phyloP scores from a whole-genome alignment of 768 basidiomycete species.

The Phlebiopsis gigantea region DNA sequence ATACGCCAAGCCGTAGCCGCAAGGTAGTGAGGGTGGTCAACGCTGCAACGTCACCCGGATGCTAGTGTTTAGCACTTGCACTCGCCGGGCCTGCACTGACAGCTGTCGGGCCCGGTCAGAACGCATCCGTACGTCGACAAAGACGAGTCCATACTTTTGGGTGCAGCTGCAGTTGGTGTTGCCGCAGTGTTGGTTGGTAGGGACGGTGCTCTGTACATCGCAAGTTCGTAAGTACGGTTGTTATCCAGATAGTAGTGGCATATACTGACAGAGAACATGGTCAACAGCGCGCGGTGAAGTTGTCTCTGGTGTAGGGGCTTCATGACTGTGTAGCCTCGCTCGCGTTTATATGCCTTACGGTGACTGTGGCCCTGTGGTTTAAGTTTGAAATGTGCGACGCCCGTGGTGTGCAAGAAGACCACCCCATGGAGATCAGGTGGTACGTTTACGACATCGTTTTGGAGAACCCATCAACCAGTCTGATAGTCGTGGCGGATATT shows the following conservation, averaged over 20 bases:
- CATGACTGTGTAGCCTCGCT: too few relatives aligned
- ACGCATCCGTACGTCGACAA: not conserved
- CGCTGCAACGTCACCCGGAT: not conserved
- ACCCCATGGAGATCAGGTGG: too few relatives aligned
- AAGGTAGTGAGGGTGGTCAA: not conserved
- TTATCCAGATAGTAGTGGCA: not conserved
- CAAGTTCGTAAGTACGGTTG: not conserved
- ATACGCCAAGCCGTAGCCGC: too few relatives aligned
- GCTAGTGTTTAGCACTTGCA: not conserved
- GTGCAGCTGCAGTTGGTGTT: conserved; percentile 3
- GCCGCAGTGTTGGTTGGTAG: not conserved
- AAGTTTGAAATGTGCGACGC: too few relatives aligned
- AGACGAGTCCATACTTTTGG: not conserved
- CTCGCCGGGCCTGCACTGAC: not conserved
- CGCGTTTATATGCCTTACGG: too few relatives aligned
- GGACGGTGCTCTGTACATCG: not conserved
- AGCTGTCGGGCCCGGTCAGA: not conserved
- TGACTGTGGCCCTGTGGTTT: too few relatives aligned
- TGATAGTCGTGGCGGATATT: too few relatives aligned
- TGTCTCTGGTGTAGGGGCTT: too few relatives aligned
- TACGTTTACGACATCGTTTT: too few relatives aligned
- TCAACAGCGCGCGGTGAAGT: not conserved
- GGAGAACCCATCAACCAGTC: too few relatives aligned
- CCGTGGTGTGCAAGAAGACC: too few relatives aligned
- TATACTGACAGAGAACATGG: not conserved